These are phyloP conservation scores for Setaria italica DNA, from an alignment of 202 grass and related monocot species.

Conservation along the genomic window DNA sequence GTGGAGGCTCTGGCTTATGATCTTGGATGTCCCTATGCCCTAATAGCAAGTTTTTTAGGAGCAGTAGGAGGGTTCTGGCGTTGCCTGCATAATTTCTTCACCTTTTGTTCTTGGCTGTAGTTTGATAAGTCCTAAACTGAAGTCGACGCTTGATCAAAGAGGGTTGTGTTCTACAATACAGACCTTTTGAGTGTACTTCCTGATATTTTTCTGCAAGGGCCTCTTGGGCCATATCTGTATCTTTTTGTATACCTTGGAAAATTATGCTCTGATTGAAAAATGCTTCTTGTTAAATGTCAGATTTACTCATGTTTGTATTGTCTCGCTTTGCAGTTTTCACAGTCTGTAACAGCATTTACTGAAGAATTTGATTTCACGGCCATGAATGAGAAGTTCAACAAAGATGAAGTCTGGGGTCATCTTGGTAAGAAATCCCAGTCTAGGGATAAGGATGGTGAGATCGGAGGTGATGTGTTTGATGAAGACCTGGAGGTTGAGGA, in stretches of 20 bases:
- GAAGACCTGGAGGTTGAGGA: constrained; percentile 59
- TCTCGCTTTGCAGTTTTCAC: constrained; percentile 56
- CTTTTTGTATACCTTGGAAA: neutral
- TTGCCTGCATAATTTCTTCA: neutral
- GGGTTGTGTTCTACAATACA: neutral
- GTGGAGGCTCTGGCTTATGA: no score
- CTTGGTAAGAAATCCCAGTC: constrained; percentile 85
- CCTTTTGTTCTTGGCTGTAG: neutral
- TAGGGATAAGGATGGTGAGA: constrained; percentile 70
- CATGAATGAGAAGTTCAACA: constrained; percentile 98
- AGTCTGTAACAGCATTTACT: constrained; percentile 65
- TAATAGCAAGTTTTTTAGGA: neutral
- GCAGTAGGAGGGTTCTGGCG: neutral
- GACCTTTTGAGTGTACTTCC: neutral
- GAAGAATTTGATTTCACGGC: constrained; percentile 97
- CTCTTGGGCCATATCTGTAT: neutral
- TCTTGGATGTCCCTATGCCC: neutral
- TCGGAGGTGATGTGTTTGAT: constrained; percentile 71
- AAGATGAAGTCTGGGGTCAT: constrained; percentile 90
- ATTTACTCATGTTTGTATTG: constrained; percentile 13
- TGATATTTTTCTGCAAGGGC: constrained; percentile 19
- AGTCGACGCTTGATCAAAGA: neutral
- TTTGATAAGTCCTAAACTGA: neutral
- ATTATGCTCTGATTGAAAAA: neutral
- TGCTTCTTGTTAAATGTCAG: neutral